A percentile compares a stretch with the other conserved stretches of the same genome.
Conservation (phyloP, 2,329 filamentous ascomycete genomes). For the Pestalotiopsis sp. region DNA sequence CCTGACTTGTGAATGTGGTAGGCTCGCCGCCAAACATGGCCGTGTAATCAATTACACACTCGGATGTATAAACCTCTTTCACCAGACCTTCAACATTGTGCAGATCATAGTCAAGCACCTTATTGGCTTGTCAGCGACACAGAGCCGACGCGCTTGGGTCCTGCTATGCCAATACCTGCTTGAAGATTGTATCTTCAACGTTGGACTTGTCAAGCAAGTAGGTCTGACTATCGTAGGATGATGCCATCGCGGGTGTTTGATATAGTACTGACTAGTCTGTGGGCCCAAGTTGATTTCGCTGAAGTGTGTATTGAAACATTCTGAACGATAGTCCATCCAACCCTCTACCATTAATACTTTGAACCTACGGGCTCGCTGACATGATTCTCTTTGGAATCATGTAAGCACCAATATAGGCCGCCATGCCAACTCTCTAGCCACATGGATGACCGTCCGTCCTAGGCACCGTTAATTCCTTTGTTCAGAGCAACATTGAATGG, state of each 20-base stretch:
- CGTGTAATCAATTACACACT: conserved; percentile 32
- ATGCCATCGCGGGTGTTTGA: conserved; percentile 22
- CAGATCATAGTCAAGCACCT: conserved; percentile 32
- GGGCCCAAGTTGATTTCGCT: no score
- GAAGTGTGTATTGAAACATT: no score
- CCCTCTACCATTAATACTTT: background rate
- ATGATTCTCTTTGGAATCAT: background rate
- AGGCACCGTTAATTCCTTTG: background rate
- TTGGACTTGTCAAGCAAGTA: conserved; percentile 37
- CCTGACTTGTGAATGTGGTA: conserved; percentile 17
- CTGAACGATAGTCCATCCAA: no score
- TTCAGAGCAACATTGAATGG: no score
- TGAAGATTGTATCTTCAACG: conserved; percentile 31
- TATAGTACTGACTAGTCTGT: background rate
- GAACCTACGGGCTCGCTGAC: background rate
- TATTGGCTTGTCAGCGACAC: background rate
- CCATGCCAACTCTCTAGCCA: background rate
- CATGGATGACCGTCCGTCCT: background rate
- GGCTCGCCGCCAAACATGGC: conserved; percentile 31
- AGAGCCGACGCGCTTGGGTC: background rate
- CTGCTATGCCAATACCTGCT: conserved; percentile 23
- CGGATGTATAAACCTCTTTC: conserved; percentile 29
- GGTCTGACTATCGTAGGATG: conserved; percentile 27
- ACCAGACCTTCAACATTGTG: conserved; percentile 21
- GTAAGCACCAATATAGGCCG: background rate